These are phyloP conservation scores for Colletotrichum chrysophilum DNA, from an alignment of 2,329 filamentous ascomycete species.

Conservation along the genomic window DNA sequence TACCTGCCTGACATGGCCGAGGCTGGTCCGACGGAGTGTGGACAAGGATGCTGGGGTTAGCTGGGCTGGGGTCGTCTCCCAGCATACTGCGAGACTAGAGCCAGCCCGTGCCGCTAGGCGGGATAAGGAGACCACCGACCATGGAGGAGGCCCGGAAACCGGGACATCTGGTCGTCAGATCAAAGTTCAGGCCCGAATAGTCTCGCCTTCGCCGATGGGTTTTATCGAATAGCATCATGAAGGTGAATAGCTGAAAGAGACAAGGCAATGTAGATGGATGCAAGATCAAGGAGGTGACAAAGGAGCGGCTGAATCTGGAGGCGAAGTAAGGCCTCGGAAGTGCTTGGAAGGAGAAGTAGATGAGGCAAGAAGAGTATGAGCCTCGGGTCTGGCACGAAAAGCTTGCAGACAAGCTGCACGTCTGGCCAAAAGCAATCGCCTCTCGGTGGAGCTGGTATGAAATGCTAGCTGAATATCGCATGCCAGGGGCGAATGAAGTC, in stretches of 20 bases:
- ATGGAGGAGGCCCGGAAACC: not conserved
- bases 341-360: not conserved
- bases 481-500: not conserved
- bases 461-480: not conserved
- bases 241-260: not conserved
- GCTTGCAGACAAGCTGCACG: not conserved
- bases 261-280: not conserved
- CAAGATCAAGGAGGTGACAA: not conserved
- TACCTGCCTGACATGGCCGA: not conserved
- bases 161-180: not conserved
- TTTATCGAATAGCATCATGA: not conserved
- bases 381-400: not conserved
- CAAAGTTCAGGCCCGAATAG: not conserved
- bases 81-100: not conserved
- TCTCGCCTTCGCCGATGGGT: not conserved
- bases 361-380: not conserved
- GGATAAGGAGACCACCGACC: not conserved
- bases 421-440: not conserved
- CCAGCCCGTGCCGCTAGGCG: not conserved
- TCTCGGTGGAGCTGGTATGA: not conserved
- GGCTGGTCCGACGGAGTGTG: not conserved
- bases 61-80: constrained; percentile 10
- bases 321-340: not conserved
- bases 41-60: constrained; percentile 11
- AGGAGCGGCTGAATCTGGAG: not conserved